phyloP scores from a whole-genome alignment of 345 rosid genomes.

The Alliaria petiolata region DNA sequence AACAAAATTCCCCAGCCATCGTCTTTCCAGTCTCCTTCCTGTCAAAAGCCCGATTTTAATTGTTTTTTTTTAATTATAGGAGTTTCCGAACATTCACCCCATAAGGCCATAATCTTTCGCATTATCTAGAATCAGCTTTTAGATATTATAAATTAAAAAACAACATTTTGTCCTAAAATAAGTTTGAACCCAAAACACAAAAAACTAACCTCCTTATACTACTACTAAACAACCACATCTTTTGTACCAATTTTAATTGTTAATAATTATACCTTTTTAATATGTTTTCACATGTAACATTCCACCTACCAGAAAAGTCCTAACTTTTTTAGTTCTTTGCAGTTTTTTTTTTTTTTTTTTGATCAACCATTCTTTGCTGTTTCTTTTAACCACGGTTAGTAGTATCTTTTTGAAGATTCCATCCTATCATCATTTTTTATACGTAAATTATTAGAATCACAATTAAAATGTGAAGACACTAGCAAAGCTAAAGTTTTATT shows the following conservation, averaged over 20 bases:
- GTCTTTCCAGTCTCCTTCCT: slow-evolving; percentile 31
- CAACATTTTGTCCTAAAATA: too few relatives aligned
- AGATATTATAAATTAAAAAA: too few relatives aligned
- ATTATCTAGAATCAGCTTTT: too few relatives aligned
- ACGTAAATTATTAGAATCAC: neutral
- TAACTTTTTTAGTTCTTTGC: neutral
- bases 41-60: neutral
- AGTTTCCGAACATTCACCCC: too few relatives aligned
- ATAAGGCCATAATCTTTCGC: too few relatives aligned
- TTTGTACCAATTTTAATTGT: neutral
- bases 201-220: too few relatives aligned
- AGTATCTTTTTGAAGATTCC: neutral
- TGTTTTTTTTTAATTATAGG: too few relatives aligned
- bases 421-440: neutral
- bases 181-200: too few relatives aligned
- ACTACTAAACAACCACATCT: too few relatives aligned
- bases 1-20: slow-evolving; percentile 33
- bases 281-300: slow-evolving; percentile 10
- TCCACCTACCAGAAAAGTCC: neutral
- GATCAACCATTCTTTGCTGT: neutral
- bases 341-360: too few relatives aligned
- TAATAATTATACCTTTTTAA: neutral
- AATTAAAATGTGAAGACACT: neutral
- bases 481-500: neutral
- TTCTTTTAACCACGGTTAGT: neutral